Percentiles rank a stretch among this genome's conserved stretches.
Conservation (phyloP, 2,329 filamentous ascomycete genomes). For the Zasmidium angulare region DNA sequence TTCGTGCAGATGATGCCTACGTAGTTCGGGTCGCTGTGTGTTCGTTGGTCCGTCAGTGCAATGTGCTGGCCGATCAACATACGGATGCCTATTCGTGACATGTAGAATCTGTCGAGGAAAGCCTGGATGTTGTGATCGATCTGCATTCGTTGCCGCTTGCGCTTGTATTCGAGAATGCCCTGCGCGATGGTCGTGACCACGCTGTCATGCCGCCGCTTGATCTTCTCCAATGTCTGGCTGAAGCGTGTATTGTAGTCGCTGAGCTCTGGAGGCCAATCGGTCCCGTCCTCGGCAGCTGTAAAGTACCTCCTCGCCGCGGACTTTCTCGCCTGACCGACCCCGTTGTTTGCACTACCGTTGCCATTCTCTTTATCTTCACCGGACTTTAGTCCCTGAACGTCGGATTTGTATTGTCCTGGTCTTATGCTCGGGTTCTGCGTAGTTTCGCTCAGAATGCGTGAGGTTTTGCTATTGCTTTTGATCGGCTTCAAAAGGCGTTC, state of each 20-base stretch:
- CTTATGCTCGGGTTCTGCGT: constrained; percentile 88
- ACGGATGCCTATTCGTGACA: constrained; percentile 97
- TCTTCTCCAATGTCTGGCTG: constrained; percentile 81
- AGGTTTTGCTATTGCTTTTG: constrained; percentile 57
- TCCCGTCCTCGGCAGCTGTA: constrained; percentile 76
- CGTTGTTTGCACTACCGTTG: constrained; percentile 45
- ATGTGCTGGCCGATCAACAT: constrained; percentile 99
- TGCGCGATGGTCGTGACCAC: constrained; percentile 98
- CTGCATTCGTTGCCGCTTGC: constrained; percentile 92
- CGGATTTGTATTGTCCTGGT: constrained; percentile 74
- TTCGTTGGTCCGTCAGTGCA: constrained; percentile 88
- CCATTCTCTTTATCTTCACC: constrained; percentile 48
- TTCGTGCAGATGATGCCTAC: constrained; percentile 99
- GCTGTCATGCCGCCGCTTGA: constrained; percentile 93
- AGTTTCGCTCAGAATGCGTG: constrained; percentile 73
- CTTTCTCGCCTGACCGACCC: constrained; percentile 50
- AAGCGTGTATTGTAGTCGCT: constrained; percentile 93
- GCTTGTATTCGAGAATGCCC: constrained; percentile 97
- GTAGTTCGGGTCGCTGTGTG: constrained; percentile 86
- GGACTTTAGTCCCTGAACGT: constrained; percentile 50
- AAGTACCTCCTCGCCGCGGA: constrained; percentile 71
- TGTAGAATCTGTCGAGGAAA: constrained; percentile 98
- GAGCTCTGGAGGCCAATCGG: constrained; percentile 89
- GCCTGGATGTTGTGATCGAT: constrained; percentile 97
- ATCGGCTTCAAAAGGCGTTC: constrained; percentile 72